Evolutionary conservation across 2,329 filamentous ascomycete genomes (phyloP).

Genomic region (Apiospora malaysiana): DNA sequence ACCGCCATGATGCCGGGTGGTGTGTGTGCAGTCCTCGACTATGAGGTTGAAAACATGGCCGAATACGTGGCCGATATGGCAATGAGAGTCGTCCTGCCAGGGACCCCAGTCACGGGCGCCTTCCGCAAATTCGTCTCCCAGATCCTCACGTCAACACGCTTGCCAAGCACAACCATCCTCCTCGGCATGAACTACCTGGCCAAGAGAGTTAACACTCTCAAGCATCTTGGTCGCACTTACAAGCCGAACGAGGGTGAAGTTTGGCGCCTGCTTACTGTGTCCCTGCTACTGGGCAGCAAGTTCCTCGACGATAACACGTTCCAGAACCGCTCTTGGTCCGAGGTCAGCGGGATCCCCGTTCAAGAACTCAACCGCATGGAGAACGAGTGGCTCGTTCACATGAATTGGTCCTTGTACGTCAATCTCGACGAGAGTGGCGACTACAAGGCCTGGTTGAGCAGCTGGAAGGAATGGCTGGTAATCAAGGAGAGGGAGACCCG

Average conservation of each 20-base stretch:
- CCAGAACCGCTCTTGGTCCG: constrained; percentile 95
- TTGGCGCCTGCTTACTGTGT: constrained; percentile 86
- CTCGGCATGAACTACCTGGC: constrained; percentile 90
- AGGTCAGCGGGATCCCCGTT: constrained; percentile 89
- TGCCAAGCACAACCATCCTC: constrained; percentile 90
- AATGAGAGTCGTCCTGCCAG: constrained; percentile 61
- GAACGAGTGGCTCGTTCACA: constrained; percentile 83
- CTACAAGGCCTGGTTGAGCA: constrained; percentile 66
- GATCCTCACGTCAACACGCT: constrained; percentile 86
- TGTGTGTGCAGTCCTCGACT: constrained; percentile 92
- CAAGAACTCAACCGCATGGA: constrained; percentile 85
- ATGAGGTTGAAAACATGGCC: constrained; percentile 95
- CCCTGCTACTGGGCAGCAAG: constrained; percentile 88
- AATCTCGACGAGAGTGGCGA: constrained; percentile 80
- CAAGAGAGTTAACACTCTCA: constrained; percentile 79
- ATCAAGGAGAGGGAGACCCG: constrained; percentile 58
- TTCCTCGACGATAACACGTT: constrained; percentile 97
- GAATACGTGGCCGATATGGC: constrained; percentile 94
- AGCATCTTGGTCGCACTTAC: constrained; percentile 56
- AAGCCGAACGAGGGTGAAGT: constrained; percentile 72
- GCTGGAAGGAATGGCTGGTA: constrained; percentile 63
- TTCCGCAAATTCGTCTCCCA: constrained; percentile 93
- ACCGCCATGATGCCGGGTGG: constrained; percentile 72
- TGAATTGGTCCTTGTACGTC: constrained; percentile 85
- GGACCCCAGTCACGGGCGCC: constrained; percentile 64